Evolutionary conservation across 176 grass and related monocot species (phyloP).

Genomic region (Urochloa ruziziensis): DNA sequence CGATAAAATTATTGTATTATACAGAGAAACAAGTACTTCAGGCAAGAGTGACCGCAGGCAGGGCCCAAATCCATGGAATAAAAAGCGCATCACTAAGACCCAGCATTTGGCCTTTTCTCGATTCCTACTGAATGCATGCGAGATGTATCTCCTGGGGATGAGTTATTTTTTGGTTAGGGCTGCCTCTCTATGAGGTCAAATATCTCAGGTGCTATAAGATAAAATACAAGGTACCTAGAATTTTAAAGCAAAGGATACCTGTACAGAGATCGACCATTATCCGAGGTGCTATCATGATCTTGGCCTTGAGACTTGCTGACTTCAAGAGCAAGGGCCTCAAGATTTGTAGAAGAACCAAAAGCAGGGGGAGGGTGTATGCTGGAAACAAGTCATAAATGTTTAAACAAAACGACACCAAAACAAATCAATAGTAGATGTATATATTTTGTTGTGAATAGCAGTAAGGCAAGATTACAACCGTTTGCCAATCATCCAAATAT

Average conservation of each 20-base stretch:
- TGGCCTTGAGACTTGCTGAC: conserved; percentile 51
- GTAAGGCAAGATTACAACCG: neutral
- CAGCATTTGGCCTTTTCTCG: neutral
- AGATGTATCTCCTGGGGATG: too few species aligned
- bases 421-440: neutral
- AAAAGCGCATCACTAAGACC: neutral
- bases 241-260: conserved; percentile 40
- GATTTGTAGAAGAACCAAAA: conserved; percentile 93
- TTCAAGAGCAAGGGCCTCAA: conserved; percentile 87
- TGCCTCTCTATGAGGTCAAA: neutral
- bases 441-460: neutral
- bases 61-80: neutral
- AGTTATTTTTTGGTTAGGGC: too few species aligned
- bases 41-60: neutral
- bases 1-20: conserved; percentile 7
- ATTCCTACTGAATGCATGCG: neutral
- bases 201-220: neutral
- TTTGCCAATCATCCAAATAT: conserved; percentile 7
- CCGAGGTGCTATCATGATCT: conserved; percentile 55
- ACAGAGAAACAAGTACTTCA: conserved; percentile 26
- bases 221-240: neutral
- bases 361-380: conserved; percentile 89
- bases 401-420: neutral
- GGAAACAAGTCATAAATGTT: conserved; percentile 34
- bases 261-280: conserved; percentile 51